A percentile compares a stretch with the other conserved stretches of the same genome.
These are phyloP conservation scores for Kingdonia uniflora DNA, from an alignment of 164 flowering plant species.

Conservation along the genomic window DNA sequence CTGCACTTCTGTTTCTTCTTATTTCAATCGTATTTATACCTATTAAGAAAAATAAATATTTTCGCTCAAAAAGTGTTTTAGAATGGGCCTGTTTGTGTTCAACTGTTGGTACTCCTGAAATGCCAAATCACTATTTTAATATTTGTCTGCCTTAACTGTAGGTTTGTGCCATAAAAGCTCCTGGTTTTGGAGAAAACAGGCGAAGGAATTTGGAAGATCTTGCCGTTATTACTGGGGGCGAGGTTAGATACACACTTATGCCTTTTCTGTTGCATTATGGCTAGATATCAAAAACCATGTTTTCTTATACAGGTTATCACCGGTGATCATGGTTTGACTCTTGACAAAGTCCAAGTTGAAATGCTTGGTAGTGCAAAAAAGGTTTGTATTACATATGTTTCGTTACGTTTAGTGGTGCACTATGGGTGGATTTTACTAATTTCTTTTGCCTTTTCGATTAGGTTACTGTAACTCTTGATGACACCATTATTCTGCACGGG, in stretches of 20 bases:
- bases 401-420: neutral
- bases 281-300: constrained; percentile 1
- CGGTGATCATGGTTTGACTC: constrained; percentile 53
- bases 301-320: constrained; percentile 46
- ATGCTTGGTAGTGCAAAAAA: constrained; percentile 80
- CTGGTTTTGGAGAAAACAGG: constrained; percentile 90
- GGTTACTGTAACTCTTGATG: constrained; percentile 80
- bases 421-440: neutral
- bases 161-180: constrained; percentile 91
- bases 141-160: constrained; percentile 16
- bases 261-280: neutral
- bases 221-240: constrained; percentile 76
- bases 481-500: constrained; percentile 70
- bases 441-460: constrained; percentile 14
- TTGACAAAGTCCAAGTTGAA: constrained; percentile 47
- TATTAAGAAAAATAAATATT: too few species aligned
- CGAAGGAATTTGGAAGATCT: constrained; percentile 73
- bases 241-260: constrained; percentile 31
- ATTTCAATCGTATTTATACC: too few species aligned
- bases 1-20: neutral
- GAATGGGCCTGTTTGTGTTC: too few species aligned
- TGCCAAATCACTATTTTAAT: neutral
- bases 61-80: neutral
- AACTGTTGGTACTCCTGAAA: neutral
- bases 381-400: constrained; percentile 28